Evolutionary conservation across 139 green algal genomes (phyloP).

Genomic region (Chlamydomonas schloesseri): DNA sequence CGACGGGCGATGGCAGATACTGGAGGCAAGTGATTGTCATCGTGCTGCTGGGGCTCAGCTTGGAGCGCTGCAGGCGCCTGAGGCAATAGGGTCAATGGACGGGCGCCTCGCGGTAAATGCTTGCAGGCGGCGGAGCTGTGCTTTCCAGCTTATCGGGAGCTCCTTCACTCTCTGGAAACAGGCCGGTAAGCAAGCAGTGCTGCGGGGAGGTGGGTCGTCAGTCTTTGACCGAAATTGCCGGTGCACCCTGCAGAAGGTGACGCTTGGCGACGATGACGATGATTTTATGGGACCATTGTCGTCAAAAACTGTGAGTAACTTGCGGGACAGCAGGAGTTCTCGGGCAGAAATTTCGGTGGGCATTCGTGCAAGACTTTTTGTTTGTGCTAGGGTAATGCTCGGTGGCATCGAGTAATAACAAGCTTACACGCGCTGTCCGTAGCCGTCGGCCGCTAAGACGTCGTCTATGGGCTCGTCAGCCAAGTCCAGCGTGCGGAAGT

Average conservation of each 20-base stretch:
- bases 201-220: neutral
- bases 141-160: constrained; percentile 27
- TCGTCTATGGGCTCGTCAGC: neutral
- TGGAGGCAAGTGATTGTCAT: neutral
- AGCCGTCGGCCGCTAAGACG: neutral
- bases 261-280: constrained; percentile 21
- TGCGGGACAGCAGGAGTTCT: too few species aligned
- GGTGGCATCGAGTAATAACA: too few species aligned
- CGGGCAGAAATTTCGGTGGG: too few species aligned
- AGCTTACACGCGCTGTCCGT: too few species aligned
- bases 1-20: neutral
- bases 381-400: too few species aligned
- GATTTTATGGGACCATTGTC: constrained; percentile 9
- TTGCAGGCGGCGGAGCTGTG: neutral
- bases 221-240: neutral
- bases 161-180: constrained; percentile 15
- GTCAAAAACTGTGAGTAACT: too few species aligned
- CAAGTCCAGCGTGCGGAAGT: constrained; percentile 12
- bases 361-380: too few species aligned
- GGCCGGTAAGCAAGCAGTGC: neutral
- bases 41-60: too few species aligned
- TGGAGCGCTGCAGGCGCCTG: too few species aligned
- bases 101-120: neutral
- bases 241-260: neutral
- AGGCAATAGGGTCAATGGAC: too few species aligned